phyloP scores from a whole-genome alignment of 176 grass and related monocot genomes.

The Rhynchospora pubera region DNA sequence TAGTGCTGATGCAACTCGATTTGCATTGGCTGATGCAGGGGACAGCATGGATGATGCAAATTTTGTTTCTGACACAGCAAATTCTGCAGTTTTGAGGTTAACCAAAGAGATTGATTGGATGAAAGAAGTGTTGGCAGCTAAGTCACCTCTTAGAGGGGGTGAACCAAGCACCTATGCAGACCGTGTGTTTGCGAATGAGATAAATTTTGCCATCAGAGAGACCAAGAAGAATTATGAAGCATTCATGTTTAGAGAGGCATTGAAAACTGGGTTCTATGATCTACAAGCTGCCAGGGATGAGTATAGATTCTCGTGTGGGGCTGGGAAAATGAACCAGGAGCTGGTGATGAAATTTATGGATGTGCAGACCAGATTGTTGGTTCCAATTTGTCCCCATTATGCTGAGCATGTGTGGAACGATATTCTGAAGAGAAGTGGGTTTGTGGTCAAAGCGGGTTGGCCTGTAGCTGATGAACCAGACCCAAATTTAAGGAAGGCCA shows the following conservation, averaged over 20 bases:
- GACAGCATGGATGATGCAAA: constrained; percentile 92
- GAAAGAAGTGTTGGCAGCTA: constrained; percentile 58
- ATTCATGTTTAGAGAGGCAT: constrained; percentile 76
- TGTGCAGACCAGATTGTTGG: constrained; percentile 48
- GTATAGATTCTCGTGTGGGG: too few species aligned
- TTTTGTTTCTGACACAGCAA: constrained; percentile 79
- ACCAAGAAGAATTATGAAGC: constrained; percentile 59
- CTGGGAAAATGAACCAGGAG: constrained; percentile 53
- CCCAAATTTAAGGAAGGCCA: constrained; percentile 48
- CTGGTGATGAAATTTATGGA: constrained; percentile 65
- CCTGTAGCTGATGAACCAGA: constrained; percentile 34
- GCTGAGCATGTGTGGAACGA: constrained; percentile 68
- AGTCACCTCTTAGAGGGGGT: constrained; percentile 43
- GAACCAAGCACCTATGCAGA: constrained; percentile 51
- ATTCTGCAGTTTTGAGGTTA: constrained; percentile 67
- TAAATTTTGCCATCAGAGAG: constrained; percentile 52
- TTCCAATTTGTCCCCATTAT: constrained; percentile 68
- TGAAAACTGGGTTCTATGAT: constrained; percentile 79
- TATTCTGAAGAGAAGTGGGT: constrained; percentile 47
- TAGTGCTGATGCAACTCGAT: constrained; percentile 73
- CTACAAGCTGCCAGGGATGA: constrained; percentile 61
- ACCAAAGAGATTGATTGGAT: constrained; percentile 86
- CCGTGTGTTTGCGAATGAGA: constrained; percentile 68
- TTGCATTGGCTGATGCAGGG: constrained; percentile 80
- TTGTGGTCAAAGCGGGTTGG: constrained; percentile 65